These are phyloP conservation scores for Suillus weaverae DNA, from an alignment of 768 basidiomycete genomes.

Conservation along the genomic window DNA sequence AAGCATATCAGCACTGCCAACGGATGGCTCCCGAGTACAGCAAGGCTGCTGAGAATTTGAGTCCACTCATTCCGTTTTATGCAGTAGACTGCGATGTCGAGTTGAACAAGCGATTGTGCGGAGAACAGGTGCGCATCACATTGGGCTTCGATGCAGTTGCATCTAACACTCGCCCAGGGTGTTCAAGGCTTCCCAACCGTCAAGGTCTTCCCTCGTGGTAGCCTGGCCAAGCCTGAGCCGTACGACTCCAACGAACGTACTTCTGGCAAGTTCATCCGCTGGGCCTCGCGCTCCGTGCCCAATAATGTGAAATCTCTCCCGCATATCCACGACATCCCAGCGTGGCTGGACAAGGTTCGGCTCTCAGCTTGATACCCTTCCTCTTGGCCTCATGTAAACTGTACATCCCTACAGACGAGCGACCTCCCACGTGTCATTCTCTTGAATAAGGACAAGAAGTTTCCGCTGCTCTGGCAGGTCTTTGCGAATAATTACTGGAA, in stretches of 20 bases:
- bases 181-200: slow-evolving; percentile 93
- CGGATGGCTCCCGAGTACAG: slow-evolving; percentile 81
- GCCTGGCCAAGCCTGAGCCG: slow-evolving; percentile 54
- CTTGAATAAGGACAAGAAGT: slow-evolving; percentile 72
- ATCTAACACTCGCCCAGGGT: slow-evolving; percentile 38
- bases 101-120: slow-evolving; percentile 79
- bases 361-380: background rate
- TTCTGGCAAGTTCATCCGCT: slow-evolving; percentile 71
- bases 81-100: slow-evolving; percentile 91
- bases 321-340: slow-evolving; percentile 53
- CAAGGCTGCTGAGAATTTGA: slow-evolving; percentile 75
- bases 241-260: slow-evolving; percentile 74
- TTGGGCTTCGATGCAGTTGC: background rate
- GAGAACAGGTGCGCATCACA: slow-evolving; percentile 56
- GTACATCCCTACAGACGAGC: slow-evolving; percentile 29
- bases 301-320: slow-evolving; percentile 64
- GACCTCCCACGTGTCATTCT: slow-evolving; percentile 61
- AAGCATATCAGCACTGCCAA: slow-evolving; percentile 70
- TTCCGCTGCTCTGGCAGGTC: slow-evolving; percentile 79
- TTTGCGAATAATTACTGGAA: slow-evolving; percentile 71
- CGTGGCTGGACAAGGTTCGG: slow-evolving; percentile 70
- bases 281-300: slow-evolving; percentile 72
- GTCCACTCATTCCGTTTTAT: slow-evolving; percentile 84
- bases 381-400: background rate
- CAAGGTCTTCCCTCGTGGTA: slow-evolving; percentile 86